These are phyloP conservation scores for Albifimbria verrucaria DNA, from an alignment of 2,329 filamentous ascomycete species.

Conservation along the genomic window DNA sequence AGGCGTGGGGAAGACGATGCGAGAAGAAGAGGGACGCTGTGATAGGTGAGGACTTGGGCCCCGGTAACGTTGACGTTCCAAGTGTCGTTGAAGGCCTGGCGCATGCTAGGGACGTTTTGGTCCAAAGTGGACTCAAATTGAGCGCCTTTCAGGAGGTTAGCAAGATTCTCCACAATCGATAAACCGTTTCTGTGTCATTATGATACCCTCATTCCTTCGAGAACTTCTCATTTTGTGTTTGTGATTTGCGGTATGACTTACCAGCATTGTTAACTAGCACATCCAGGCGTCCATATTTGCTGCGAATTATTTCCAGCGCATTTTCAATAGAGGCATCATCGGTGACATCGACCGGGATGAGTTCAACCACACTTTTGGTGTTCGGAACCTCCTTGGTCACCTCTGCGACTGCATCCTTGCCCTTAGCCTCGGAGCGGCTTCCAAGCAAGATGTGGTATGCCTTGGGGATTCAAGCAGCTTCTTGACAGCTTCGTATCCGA, in stretches of 20 bases:
- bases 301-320: slow-evolving; percentile 39
- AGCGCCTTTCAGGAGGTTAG: slow-evolving; percentile 28
- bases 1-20: slow-evolving; percentile 38
- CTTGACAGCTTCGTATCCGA: slow-evolving; percentile 57
- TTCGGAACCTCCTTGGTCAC: slow-evolving; percentile 37
- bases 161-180: background rate
- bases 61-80: slow-evolving; percentile 51
- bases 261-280: slow-evolving; percentile 57
- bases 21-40: slow-evolving; percentile 42
- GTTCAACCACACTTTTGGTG: slow-evolving; percentile 37
- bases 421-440: slow-evolving; percentile 48
- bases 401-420: slow-evolving; percentile 39
- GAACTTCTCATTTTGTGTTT: too few species aligned
- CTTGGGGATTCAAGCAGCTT: slow-evolving; percentile 44
- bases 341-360: slow-evolving; percentile 50
- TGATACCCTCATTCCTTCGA: too few species aligned
- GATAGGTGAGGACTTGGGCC: slow-evolving; percentile 36
- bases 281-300: slow-evolving; percentile 44
- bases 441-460: slow-evolving; percentile 57
- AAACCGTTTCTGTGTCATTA: too few species aligned
- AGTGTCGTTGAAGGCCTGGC: slow-evolving; percentile 40
- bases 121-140: slow-evolving; percentile 35
- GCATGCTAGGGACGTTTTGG: slow-evolving; percentile 22
- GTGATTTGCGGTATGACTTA: too few species aligned
- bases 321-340: slow-evolving; percentile 48